Conservation (phyloP, 352 stramenopile species). For the Phytopythium cucurbitacearum region DNA sequence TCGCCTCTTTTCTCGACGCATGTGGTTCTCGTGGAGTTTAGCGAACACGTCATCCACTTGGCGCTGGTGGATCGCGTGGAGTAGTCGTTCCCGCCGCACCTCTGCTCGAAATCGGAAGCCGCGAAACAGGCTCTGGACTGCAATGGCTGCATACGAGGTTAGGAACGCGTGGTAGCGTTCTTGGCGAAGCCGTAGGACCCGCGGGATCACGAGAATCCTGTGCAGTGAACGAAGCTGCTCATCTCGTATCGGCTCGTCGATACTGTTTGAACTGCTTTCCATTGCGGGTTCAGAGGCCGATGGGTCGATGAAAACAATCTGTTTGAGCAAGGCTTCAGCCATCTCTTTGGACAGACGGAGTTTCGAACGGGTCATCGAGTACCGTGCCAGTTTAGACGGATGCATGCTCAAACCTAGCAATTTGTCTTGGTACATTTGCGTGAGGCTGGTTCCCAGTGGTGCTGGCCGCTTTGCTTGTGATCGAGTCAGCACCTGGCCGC, state of each 20-base stretch:
- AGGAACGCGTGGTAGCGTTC: conserved; percentile 12
- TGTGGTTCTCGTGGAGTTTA: conserved; percentile 24
- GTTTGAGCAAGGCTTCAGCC: conserved; percentile 40
- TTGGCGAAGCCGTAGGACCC: conserved; percentile 35
- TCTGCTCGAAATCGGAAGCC: conserved; percentile 55
- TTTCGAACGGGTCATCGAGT: conserved; percentile 35
- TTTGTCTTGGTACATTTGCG: conserved; percentile 38
- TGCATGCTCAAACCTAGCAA: conserved; percentile 40
- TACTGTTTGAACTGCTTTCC: neutral
- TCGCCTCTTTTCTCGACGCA: conserved; percentile 44
- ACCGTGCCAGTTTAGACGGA: conserved; percentile 22
- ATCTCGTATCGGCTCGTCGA: neutral
- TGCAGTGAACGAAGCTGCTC: conserved; percentile 7
- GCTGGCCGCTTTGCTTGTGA: conserved; percentile 7
- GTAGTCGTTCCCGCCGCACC: conserved; percentile 30
- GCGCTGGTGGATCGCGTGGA: conserved; percentile 41
- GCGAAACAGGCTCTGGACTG: conserved; percentile 47
- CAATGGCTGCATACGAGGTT: conserved; percentile 24
- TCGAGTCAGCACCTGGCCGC: neutral
- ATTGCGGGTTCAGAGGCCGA: neutral
- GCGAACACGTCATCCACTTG: conserved; percentile 40
- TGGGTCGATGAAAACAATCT: conserved; percentile 41
- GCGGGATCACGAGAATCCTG: conserved; percentile 39
- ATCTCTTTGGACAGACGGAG: conserved; percentile 32
- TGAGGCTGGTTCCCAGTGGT: conserved; percentile 11